Base-by-base conservation (phyloP, 1,139 yeast genomes). In the Geotrichum bryndzae region DNA sequence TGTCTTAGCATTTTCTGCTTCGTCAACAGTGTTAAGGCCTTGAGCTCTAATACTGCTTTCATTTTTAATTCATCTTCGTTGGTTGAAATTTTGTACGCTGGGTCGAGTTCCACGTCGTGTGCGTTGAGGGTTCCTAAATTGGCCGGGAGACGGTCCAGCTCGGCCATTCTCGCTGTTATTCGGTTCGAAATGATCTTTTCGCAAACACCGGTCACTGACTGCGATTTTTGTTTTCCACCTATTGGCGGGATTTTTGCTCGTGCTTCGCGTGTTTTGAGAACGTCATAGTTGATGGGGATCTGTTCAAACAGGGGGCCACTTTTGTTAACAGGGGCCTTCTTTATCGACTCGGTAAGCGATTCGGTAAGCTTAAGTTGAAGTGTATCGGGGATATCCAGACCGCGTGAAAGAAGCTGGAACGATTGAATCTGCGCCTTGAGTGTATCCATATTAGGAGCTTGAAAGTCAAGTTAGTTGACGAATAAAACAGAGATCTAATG, bases 1-100 rank as follows among this genome's bases (percentile, higher is more conserved):
- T 90, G 91, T 68, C 96, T 88, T 66, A 94, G 70, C 59, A 87
- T 86, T 72, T 92, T 92, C 72, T 95, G 99, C 68, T 89, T 87
- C 1, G 94, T 82, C 64, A 95, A 80, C 48, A 92, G 76, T 65
- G 91, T 85, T 67, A 94, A 80, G 0, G 92, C 80, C 74, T 92
- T 95, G 68, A 94, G 80, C 75, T 95, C 99, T 45, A 92, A 80
- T 52, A 95, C 77, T 1, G 92, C 87, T 65, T 79, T 79, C 45
- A 88, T 72, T 72, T 90, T 90, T 50, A 78, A 72, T 29, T 66
- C 68, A 63, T 76, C 79, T 15, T 68, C 69, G 33, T 78, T 79
- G 64, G 83, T 85, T 52, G 76, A 69, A 31, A 79, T 71, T 59
- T 77, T 81, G 64, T 80, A 82, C n/a, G 80, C 78, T 22, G 82